phyloP scores from a whole-genome alignment of 257 asterid genomes.

The Forsythia viridissima region DNA sequence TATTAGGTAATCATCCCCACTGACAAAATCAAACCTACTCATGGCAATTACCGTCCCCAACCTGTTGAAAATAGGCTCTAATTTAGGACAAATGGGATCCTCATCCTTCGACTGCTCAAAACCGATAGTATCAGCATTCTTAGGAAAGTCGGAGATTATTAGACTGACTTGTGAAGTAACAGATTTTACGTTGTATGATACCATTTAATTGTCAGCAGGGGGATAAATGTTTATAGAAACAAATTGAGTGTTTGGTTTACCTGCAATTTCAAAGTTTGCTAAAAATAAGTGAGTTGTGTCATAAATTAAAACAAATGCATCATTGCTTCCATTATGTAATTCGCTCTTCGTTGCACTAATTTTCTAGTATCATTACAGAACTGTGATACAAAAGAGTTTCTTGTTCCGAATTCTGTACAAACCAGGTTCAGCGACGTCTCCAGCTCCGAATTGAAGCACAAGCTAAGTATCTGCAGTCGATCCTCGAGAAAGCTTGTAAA shows the following conservation, averaged over 20 bases:
- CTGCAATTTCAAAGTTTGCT: neutral
- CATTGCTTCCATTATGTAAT: neutral
- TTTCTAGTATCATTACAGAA: neutral
- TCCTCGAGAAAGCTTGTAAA: slow-evolving; percentile 63
- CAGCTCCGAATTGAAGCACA: slow-evolving; percentile 64
- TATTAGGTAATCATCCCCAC: too few relatives aligned
- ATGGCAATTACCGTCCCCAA: too few relatives aligned
- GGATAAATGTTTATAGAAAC: neutral
- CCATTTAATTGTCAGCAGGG: too few relatives aligned
- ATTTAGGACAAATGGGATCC: too few relatives aligned
- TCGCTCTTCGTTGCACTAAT: neutral
- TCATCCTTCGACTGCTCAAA: too few relatives aligned
- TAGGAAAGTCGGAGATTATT: too few relatives aligned
- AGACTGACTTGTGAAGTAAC: too few relatives aligned
- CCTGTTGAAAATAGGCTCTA: too few relatives aligned
- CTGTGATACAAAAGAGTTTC: neutral
- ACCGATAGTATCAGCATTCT: too few relatives aligned
- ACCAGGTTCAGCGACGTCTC: slow-evolving; percentile 54
- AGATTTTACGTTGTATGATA: too few relatives aligned
- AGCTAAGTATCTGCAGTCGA: slow-evolving; percentile 53
- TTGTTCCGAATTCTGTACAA: neutral
- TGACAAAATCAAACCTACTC: too few relatives aligned
- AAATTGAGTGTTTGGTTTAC: neutral
- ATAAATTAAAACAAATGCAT: neutral
- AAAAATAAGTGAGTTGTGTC: neutral